Evolutionary conservation across 805 yeast species (phyloP).

Genomic region (Komagataella pastoris): DNA sequence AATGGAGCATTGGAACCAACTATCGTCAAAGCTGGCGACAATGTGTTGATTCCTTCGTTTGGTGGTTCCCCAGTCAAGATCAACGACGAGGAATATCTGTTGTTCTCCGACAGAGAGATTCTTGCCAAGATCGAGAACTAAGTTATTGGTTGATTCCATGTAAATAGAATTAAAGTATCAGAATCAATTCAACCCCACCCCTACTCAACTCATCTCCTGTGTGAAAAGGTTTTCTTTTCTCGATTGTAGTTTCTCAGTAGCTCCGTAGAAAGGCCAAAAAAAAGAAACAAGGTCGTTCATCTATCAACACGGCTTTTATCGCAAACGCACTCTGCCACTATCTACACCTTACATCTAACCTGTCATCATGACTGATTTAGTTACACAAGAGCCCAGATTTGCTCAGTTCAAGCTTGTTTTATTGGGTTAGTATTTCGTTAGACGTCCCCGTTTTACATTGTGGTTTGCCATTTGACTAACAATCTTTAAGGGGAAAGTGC

Average conservation of each 20-base stretch:
- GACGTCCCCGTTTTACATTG: neutral
- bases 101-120: conserved; percentile 90
- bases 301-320: neutral
- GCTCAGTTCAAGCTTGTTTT: conserved; percentile 51
- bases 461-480: neutral
- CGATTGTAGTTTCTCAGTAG: neutral
- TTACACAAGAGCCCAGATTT: conserved; percentile 15
- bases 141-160: conserved; percentile 7
- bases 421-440: conserved; percentile 15
- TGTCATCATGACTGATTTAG: neutral
- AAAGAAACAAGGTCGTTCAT: neutral
- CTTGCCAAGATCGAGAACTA: conserved; percentile 79
- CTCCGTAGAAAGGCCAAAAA: neutral
- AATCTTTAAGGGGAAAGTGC: conserved; percentile 36
- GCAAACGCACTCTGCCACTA: neutral
- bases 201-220: neutral
- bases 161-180: conserved; percentile 4
- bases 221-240: neutral
- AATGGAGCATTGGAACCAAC: conserved; percentile 65
- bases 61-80: conserved; percentile 89
- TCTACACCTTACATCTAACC: neutral
- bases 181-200: neutral
- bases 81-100: conserved; percentile 47
- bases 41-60: conserved; percentile 84
- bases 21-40: conserved; percentile 80